A percentile compares a stretch with the other conserved stretches of the same genome.
Evolutionary conservation across 495 filamentous ascomycete species (phyloP).

Genomic region (Trichocladium antarcticum): DNA sequence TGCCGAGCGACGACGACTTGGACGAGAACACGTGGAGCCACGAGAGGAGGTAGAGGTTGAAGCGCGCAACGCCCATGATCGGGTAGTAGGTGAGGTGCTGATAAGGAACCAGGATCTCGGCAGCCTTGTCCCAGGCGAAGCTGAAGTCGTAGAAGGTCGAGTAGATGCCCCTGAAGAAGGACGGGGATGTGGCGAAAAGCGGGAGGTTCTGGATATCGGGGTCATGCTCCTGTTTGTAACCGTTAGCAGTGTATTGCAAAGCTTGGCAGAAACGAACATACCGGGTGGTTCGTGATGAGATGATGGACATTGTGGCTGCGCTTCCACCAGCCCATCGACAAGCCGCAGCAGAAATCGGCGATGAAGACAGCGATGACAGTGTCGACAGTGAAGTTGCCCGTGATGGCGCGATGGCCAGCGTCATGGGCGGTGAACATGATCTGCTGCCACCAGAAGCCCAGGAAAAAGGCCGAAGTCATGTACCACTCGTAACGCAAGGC

Average conservation of each 20-base stretch:
- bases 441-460: slow-evolving; percentile 91
- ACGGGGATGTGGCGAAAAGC: slow-evolving; percentile 83
- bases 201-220: slow-evolving; percentile 96
- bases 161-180: slow-evolving; percentile 61
- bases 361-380: slow-evolving; percentile 79
- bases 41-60: slow-evolving; percentile 79
- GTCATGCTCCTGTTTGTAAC: slow-evolving; percentile 54
- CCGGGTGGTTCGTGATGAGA: slow-evolving; percentile 89
- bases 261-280: not conserved
- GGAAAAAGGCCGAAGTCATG: slow-evolving; percentile 55
- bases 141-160: slow-evolving; percentile 83
- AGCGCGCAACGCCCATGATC: slow-evolving; percentile 70
- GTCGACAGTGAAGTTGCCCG: slow-evolving; percentile 72
- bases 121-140: slow-evolving; percentile 71
- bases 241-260: not conserved
- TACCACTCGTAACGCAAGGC: slow-evolving; percentile 67
- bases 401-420: slow-evolving; percentile 95
- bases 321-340: slow-evolving; percentile 98
- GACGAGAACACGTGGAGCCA: slow-evolving; percentile 67
- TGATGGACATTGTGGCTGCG: slow-evolving; percentile 95
- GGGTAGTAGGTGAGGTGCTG: slow-evolving; percentile 82
- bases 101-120: slow-evolving; percentile 59
- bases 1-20: slow-evolving; percentile 25
- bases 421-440: slow-evolving; percentile 93
- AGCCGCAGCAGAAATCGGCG: slow-evolving; percentile 76